Evolutionary conservation across 2,329 filamentous ascomycete species (phyloP).

Genomic region (Emydomyces testavorans): DNA sequence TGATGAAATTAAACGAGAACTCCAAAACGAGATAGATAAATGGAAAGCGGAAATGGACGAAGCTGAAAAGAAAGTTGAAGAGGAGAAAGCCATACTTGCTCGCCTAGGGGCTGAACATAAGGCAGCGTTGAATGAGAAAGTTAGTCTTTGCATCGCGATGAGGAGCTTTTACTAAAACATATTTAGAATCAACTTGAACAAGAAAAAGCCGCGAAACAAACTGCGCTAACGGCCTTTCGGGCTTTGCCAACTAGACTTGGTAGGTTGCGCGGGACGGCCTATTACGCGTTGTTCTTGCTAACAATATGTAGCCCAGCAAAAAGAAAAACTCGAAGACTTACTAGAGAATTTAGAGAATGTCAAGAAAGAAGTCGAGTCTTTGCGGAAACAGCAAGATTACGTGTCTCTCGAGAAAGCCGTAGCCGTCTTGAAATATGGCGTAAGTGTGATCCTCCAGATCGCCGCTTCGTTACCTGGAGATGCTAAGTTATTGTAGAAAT

Average conservation of each 20-base stretch:
- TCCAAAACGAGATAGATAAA: slow-evolving; percentile 42
- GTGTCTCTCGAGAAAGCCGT: slow-evolving; percentile 47
- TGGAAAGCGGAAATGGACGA: slow-evolving; percentile 35
- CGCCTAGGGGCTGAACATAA: slow-evolving; percentile 19
- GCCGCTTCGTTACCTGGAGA: neutral
- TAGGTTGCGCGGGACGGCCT: slow-evolving; percentile 33
- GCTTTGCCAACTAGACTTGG: slow-evolving; percentile 61
- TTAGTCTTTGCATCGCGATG: slow-evolving; percentile 20
- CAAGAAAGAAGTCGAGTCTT: slow-evolving; percentile 39
- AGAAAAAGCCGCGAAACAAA: slow-evolving; percentile 59
- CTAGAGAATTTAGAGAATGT: slow-evolving; percentile 33
- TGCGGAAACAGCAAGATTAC: slow-evolving; percentile 46
- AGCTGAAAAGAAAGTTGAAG: slow-evolving; percentile 21
- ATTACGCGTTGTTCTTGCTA: slow-evolving; percentile 17
- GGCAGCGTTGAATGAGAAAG: slow-evolving; percentile 32
- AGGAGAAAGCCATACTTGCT: slow-evolving; percentile 23
- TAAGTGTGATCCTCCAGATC: slow-evolving; percentile 25
- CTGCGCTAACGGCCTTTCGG: slow-evolving; percentile 51
- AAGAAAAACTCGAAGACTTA: slow-evolving; percentile 37
- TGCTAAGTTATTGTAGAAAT: slow-evolving; percentile 33
- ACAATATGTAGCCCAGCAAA: slow-evolving; percentile 30
- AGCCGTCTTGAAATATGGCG: slow-evolving; percentile 45
- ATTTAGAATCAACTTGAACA: slow-evolving; percentile 28
- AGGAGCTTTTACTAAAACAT: slow-evolving; percentile 14
- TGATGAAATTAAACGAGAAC: slow-evolving; percentile 42